Conservation (phyloP, 768 basidiomycete species). For the Saitozyma podzolica region DNA sequence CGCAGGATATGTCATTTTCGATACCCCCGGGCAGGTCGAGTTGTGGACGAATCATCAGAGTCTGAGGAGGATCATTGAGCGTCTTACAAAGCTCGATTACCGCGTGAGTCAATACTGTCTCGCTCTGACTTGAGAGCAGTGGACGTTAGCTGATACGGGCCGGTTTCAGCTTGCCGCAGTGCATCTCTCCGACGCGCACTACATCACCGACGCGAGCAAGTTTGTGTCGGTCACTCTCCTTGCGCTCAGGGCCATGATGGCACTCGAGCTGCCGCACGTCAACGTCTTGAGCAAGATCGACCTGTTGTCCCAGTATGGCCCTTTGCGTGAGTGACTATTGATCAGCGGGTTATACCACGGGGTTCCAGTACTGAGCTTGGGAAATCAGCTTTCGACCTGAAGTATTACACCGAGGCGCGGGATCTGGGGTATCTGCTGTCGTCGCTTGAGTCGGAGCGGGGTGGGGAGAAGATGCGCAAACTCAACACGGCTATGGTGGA, state of each 20-base stretch:
- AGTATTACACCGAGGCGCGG: constrained; percentile 97
- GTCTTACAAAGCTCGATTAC: constrained; percentile 71
- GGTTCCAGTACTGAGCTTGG: background rate
- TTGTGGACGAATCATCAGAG: constrained; percentile 93
- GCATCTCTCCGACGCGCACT: constrained; percentile 94
- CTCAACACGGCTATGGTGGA: constrained; percentile 89
- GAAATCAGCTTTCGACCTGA: constrained; percentile 85
- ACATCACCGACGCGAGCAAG: constrained; percentile 92
- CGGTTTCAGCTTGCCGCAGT: constrained; percentile 78
- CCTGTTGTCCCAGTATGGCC: constrained; percentile 83
- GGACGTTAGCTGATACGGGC: background rate
- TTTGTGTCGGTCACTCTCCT: constrained; percentile 90
- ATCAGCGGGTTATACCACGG: background rate
- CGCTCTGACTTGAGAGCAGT: background rate
- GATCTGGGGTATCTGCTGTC: constrained; percentile 86
- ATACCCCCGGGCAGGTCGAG: constrained; percentile 96
- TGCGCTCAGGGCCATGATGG: constrained; percentile 94
- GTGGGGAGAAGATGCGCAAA: constrained; percentile 69
- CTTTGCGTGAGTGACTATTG: constrained; percentile 65
- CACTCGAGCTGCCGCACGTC: constrained; percentile 94
- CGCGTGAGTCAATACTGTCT: constrained; percentile 63
- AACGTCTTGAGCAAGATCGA: constrained; percentile 97
- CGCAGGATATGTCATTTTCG: constrained; percentile 80
- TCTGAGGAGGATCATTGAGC: constrained; percentile 73
- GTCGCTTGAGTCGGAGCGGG: constrained; percentile 60